Evolutionary conservation across 2,329 filamentous ascomycete species (phyloP).

Genomic region (Calonectria pseudoreteaudii): DNA sequence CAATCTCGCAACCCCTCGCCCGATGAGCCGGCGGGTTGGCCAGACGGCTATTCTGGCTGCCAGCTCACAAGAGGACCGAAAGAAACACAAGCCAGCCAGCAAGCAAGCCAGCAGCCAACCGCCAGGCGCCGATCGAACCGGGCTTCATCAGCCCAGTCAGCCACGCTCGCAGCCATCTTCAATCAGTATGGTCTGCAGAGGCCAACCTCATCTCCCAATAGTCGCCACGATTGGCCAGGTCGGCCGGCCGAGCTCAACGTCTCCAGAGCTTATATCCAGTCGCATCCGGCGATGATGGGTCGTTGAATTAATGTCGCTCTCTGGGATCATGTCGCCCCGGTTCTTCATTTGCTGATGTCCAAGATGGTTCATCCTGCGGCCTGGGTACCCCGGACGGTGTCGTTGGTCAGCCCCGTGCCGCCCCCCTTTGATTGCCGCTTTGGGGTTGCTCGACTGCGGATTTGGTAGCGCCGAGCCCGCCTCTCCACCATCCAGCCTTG

Average conservation of each 20-base stretch:
- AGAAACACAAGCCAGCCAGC: neutral
- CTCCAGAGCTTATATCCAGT: slow-evolving; percentile 31
- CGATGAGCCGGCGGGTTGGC: slow-evolving; percentile 39
- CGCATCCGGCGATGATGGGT: slow-evolving; percentile 22
- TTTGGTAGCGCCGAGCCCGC: slow-evolving; percentile 1
- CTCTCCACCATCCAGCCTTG: slow-evolving; percentile 1
- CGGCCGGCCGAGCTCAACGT: neutral
- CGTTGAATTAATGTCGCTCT: slow-evolving; percentile 41
- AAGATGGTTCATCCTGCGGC: slow-evolving; percentile 19
- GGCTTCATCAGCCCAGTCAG: neutral
- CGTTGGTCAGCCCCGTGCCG: slow-evolving; percentile 9
- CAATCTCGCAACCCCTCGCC: slow-evolving; percentile 45
- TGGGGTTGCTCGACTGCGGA: neutral
- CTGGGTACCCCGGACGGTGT: neutral
- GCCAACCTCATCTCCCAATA: slow-evolving; percentile 38
- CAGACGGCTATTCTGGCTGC: slow-evolving; percentile 16
- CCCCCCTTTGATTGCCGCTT: slow-evolving; percentile 14
- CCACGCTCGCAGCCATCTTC: neutral
- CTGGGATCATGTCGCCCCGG: slow-evolving; percentile 23
- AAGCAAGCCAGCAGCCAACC: neutral
- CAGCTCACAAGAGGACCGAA: neutral
- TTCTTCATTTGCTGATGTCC: slow-evolving; percentile 33
- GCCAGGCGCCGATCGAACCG: neutral
- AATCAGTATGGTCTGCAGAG: neutral
- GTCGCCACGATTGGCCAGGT: slow-evolving; percentile 7